Conservation (phyloP, 2,329 filamentous ascomycete genomes). For the Camillea tinctor region DNA sequence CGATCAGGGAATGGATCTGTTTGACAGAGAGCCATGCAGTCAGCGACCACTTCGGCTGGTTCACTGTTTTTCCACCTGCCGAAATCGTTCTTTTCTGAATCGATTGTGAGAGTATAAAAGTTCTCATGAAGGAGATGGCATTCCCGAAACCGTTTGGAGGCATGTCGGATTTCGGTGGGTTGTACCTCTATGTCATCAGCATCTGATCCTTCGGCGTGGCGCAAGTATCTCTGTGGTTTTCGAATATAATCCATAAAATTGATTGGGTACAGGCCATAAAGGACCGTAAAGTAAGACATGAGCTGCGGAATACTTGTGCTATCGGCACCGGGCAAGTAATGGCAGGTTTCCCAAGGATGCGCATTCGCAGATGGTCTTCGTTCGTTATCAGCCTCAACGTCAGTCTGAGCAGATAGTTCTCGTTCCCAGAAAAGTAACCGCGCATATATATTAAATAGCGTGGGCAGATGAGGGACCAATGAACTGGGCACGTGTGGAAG, state of each 20-base stretch:
- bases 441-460: conserved; percentile 79
- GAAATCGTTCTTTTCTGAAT: conserved; percentile 74
- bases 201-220: conserved; percentile 67
- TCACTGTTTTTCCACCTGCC: conserved; percentile 79
- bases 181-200: conserved; percentile 76
- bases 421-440: conserved; percentile 76
- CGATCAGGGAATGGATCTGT: conserved; percentile 23
- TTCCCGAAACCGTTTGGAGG: conserved; percentile 72
- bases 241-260: conserved; percentile 86
- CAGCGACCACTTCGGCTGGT: conserved; percentile 74
- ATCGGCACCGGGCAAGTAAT: conserved; percentile 61
- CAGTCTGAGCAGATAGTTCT: conserved; percentile 43
- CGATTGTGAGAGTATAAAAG: conserved; percentile 75
- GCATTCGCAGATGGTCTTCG: conserved; percentile 30
- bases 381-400: conserved; percentile 40
- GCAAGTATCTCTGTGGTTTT: conserved; percentile 75
- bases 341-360: conserved; percentile 62
- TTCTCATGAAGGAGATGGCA: conserved; percentile 79
- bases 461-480: conserved; percentile 65
- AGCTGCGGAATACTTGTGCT: conserved; percentile 65
- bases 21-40: conserved; percentile 70
- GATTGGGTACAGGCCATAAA: conserved; percentile 80
- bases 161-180: conserved; percentile 71
- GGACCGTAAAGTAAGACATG: conserved; percentile 73
- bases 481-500: conserved; percentile 77